Evolutionary conservation across 352 stramenopile genomes (phyloP), one percentile per base, ranked within the genome.

Genomic region (Paralagenidium karlingii): DNA sequence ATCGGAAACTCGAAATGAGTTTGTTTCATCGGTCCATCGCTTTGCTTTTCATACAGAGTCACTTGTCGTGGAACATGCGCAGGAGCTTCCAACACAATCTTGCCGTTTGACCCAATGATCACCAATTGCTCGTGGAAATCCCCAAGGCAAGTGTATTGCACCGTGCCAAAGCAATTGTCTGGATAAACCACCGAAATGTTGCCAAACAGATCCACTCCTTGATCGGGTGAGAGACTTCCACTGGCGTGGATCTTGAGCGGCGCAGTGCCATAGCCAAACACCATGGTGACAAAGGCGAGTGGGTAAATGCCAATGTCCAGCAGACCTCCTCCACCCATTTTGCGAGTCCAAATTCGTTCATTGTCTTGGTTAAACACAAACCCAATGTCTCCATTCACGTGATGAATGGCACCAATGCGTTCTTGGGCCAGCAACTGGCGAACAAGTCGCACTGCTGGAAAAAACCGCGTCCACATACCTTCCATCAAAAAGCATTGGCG

Each of bases 381-480:
- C 9, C 75, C 80, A 29, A 94, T 82, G 31, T 79, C 74, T 1
- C 74, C 60, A 33, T 82, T 58, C 13, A 90, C 63, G 29, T 78
- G 58, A 31, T 70, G 73, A 1, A 90, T 58, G 8, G 82, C 54
- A 5, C 75, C 80, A 22, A 94, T 88, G 20, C 43, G 49, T 9
- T 63, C 63, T 2, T 62, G 38, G 4, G 39, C 43, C 16, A 94
- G 37, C n/a, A 87, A 38, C 37, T 82, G 41, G 2, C 71, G 62
- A 10, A 82, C 73, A 34, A 68, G 61, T 20, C 63, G 63, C 13
- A 82, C 58, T 2, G 56, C 65, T 1, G 80, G 80, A 43, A 94
- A 94, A 48, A 90, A 92, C 8, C 80, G 60, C 19, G 80, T 89
- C 81, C 75, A 94, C 67, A 81, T 76, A 12, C 76, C 76, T 55